These are phyloP conservation scores for Inga leiocalycina DNA, from an alignment of 306 rosid genomes.

Conservation along the genomic window DNA sequence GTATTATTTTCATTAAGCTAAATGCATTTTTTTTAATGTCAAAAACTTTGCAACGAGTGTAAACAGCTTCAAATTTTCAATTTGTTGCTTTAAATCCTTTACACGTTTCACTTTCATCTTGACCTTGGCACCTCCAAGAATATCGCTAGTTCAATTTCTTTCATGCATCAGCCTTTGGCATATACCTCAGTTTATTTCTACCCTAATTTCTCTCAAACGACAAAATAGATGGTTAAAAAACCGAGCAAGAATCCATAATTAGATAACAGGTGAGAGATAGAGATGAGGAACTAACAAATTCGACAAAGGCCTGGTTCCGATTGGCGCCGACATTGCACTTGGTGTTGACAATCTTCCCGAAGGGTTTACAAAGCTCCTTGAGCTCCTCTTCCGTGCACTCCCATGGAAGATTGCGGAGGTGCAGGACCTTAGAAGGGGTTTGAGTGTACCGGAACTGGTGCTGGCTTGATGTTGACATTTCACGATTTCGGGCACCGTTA, in stretches of 20 bases:
- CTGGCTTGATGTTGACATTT: conserved; percentile 74
- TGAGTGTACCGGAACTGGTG: conserved; percentile 91
- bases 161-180: not conserved
- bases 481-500: not conserved
- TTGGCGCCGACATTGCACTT: conserved; percentile 96
- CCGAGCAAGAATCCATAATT: not conserved
- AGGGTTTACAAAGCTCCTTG: conserved; percentile 77
- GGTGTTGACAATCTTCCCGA: conserved; percentile 94
- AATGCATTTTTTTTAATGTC: not conserved
- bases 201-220: conserved; percentile 17
- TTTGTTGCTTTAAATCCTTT: not conserved
- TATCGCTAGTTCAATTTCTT: not conserved
- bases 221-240: not conserved
- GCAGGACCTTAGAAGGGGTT: conserved; percentile 91
- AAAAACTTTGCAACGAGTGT: not conserved
- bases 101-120: not conserved
- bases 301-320: conserved; percentile 93
- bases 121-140: not conserved
- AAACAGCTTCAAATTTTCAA: not conserved
- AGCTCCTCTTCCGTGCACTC: conserved; percentile 92
- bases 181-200: not conserved
- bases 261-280: not conserved
- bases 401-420: conserved; percentile 94
- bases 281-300: conserved; percentile 59
- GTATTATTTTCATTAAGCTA: too few species aligned